Evolutionary conservation across 148 eudicot genomes (phyloP), one percentile per base, ranked within the genome.

Genomic region (Vaccinium myrtillus): DNA sequence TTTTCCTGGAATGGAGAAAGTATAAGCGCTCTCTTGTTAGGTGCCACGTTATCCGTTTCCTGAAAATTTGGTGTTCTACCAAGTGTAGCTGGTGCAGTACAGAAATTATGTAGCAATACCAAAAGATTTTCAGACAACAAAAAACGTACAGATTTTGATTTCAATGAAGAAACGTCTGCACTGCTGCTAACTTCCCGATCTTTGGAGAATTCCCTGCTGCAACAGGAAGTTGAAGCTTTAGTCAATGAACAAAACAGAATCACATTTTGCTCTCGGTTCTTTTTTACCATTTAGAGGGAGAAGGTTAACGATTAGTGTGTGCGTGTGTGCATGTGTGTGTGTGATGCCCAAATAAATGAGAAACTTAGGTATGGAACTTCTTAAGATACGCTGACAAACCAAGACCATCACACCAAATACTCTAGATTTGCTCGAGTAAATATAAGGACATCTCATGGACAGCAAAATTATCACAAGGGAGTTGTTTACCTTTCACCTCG

Each of bases 71-170:
- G 75, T 51, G 39, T 39, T 75, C 81, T 73, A 75, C 69, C 61
- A 54, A 46, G 75, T 56, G 36, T 67, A 67, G 32, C 73, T 39
- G 83, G 12, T 39, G 79, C 73, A 78, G 51, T 71, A 88, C 77
- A 87, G 82, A 80, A 5, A 75, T 21, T 71, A 75, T 50, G 77
- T 46, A 86, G 83, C 39, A 51, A 69, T 75, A 85, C 18, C 83
- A 51, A 16, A 48, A 84, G 80, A 63, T 25, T 65, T 75, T 83
- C 84, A 81, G 86, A 87, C 80, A 81, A 87, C 86, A 87, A 87
- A 86, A 81, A 78, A 92, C 99, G 82, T 94, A 94, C 99, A 82
- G 90, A 83, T 92, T 95, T 92, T 32, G 93, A 83, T 87, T 90
- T 92, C 90, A 90, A 55, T 11, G 97, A 83, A 78, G 90, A 80